These are phyloP conservation scores for Quercus robur DNA, from an alignment of 306 rosid species.

Conservation along the genomic window DNA sequence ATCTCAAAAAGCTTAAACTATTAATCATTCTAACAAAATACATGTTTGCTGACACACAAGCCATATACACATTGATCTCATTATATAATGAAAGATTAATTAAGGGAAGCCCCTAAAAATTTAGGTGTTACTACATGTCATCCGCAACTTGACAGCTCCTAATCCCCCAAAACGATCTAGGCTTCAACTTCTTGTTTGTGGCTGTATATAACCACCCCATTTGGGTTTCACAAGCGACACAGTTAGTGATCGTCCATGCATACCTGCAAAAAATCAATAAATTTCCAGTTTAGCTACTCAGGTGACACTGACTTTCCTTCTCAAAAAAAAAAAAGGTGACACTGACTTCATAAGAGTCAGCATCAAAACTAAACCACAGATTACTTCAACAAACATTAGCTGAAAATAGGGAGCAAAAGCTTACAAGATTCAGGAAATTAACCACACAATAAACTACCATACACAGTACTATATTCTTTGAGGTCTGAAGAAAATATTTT, in stretches of 20 bases:
- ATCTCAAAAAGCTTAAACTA: no score
- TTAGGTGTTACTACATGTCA: constrained; percentile 23
- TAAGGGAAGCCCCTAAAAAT: not conserved
- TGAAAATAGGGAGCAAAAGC: no score
- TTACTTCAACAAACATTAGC: no score
- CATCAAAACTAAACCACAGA: not conserved
- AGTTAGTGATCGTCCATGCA: constrained; percentile 75
- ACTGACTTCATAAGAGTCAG: not conserved
- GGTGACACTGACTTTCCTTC: not conserved
- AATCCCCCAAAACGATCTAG: constrained; percentile 81
- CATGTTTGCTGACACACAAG: not conserved
- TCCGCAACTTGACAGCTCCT: constrained; percentile 76
- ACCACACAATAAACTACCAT: no score
- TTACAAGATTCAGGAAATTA: no score
- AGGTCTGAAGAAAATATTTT: no score
- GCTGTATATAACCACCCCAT: constrained; percentile 94
- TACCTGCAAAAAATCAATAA: constrained; percentile 49
- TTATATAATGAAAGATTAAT: not conserved
- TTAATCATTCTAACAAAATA: no score
- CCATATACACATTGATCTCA: constrained; percentile 9
- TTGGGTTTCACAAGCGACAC: constrained; percentile 66
- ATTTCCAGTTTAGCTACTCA: constrained; percentile 20
- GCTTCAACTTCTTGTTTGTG: constrained; percentile 62
- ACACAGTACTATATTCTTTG: no score
- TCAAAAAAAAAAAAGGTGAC: not conserved